phyloP scores from a whole-genome alignment of 305 asterid genomes.

The Fraxinus xanthoxyloides region DNA sequence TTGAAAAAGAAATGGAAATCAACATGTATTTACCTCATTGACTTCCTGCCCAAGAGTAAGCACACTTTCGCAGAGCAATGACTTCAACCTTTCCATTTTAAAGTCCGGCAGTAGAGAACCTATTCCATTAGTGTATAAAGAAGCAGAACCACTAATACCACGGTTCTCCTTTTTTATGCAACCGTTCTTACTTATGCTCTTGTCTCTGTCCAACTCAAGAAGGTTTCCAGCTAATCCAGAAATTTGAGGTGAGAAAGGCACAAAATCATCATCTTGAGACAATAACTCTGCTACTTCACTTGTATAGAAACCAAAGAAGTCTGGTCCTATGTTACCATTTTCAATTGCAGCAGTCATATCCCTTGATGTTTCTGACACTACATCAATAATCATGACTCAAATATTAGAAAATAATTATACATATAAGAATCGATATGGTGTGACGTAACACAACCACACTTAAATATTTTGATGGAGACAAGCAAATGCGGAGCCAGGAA shows the following conservation, averaged over 20 bases:
- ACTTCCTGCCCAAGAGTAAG: constrained; percentile 56
- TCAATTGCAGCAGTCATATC: constrained; percentile 24
- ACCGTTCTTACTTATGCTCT: constrained; percentile 23
- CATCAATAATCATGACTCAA: neutral
- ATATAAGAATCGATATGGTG: neutral
- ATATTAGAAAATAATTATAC: neutral
- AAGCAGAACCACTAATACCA: constrained; percentile 18
- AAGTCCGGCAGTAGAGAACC: constrained; percentile 57
- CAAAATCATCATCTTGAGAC: constrained; percentile 44
- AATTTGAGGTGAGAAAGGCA: constrained; percentile 33
- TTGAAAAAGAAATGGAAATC: neutral
- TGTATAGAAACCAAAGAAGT: constrained; percentile 60
- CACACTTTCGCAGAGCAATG: constrained; percentile 59
- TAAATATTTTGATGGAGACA: neutral
- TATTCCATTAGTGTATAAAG: constrained; percentile 53
- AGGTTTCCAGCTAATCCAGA: constrained; percentile 22
- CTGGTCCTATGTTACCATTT: constrained; percentile 46
- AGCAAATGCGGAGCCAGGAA: neutral
- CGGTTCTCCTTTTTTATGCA: constrained; percentile 18
- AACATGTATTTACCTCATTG: constrained; percentile 57
- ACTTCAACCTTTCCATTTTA: constrained; percentile 49
- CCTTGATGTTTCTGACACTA: constrained; percentile 40
- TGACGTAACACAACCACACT: neutral
- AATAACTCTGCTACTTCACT: constrained; percentile 48
- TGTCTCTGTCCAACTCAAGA: constrained; percentile 23